Evolutionary conservation across 345 rosid genomes (phyloP), one percentile per base, ranked within the genome.

Genomic region (Eucalyptus marginata): DNA sequence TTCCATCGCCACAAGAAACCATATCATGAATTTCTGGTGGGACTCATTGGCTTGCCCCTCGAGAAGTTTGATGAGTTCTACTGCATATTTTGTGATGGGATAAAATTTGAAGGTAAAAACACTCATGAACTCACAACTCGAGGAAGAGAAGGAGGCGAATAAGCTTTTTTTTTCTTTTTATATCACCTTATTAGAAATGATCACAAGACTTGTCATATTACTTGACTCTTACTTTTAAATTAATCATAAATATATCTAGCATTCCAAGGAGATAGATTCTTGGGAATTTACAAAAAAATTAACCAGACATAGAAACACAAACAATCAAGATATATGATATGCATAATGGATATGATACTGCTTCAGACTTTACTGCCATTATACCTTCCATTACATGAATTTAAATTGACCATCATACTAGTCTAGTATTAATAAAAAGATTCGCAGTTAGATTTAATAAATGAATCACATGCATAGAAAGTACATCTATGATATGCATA

Each of bases 21-120:
- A 98, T 91, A 46, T 93, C 95, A 36, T 96, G 98, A 88, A 98
- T 92, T 90, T 98, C 97, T 64, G 95, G 92, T 68, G 99, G 96
- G 79, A 97, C 98, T 87, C 87, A 88, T 90, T 96, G 99, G 92
- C 91, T 94, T 88, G 99, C 98, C 89, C 99, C 92, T 95, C 96
- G 88, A 98, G 90, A 86, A 98, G 91, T 92, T 95, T 98, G 86
- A 97, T 92, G 76, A 98, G 96, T 87, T 96, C 98, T 25, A 93
- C 91, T 49, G 96, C 97, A 89, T 98, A 91, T 93, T 96, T 97
- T 20, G 59, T 22, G 27, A 20, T 54, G 4, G 59, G 59, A 54
- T 54, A 20, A 54, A 18, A 54, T 54, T 54, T 54, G 59, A 29
- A 27, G 14, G n/a, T 58, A 11, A 58, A 58, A 58, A 58, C 68